Evolutionary conservation across 139 green algal genomes (phyloP).

Genomic region (Limnomonas spitsbergensis): DNA sequence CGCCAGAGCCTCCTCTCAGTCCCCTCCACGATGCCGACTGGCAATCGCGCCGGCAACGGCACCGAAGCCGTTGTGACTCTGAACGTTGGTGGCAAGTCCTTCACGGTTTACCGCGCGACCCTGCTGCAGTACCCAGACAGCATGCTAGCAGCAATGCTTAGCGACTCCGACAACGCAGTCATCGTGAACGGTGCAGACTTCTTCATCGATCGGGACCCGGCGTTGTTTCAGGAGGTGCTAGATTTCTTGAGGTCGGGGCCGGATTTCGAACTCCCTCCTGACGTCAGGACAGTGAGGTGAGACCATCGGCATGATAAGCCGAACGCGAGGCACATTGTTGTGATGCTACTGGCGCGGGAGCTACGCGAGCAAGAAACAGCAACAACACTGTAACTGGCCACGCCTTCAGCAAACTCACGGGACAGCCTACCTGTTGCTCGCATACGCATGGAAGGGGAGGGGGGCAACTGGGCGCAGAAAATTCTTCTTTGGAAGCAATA

Average conservation of each 20-base stretch:
- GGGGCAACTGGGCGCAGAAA: no score
- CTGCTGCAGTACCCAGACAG: background rate
- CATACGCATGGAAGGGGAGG: no score
- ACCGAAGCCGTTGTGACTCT: background rate
- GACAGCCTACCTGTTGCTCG: no score
- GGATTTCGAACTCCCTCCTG: conserved; percentile 4
- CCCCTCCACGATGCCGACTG: background rate
- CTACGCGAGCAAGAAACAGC: no score
- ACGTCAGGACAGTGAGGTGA: background rate
- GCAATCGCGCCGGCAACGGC: background rate
- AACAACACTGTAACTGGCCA: background rate
- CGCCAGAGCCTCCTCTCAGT: background rate
- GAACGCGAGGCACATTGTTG: background rate
- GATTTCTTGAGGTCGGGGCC: conserved; percentile 2
- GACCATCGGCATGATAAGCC: background rate
- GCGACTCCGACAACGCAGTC: background rate
- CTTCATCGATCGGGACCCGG: conserved; percentile 10
- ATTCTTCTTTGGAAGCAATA: no score
- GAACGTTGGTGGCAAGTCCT: background rate
- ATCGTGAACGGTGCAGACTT: background rate
- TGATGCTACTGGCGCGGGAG: background rate
- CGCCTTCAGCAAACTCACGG: background rate
- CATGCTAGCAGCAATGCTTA: background rate
- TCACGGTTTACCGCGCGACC: background rate
- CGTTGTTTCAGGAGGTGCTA: background rate